Conservation (phyloP, 2,329 filamentous ascomycete species). For the Trichoderma atrobrunneum region DNA sequence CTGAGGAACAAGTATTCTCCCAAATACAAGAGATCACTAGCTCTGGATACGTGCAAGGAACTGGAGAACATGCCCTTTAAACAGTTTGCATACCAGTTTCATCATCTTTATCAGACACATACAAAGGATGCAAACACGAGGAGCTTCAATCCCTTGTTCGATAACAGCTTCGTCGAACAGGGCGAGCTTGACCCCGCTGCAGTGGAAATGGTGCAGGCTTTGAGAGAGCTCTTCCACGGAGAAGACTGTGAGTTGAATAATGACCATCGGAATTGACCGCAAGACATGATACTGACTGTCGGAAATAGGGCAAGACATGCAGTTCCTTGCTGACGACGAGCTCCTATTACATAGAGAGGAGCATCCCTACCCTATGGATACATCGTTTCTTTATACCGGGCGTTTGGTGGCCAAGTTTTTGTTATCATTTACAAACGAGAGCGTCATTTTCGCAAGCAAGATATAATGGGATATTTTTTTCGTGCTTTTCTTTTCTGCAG, state of each 20-base stretch:
- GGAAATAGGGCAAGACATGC: slow-evolving; percentile 36
- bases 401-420: slow-evolving; percentile 53
- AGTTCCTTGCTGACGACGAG: slow-evolving; percentile 46
- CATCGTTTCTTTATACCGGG: slow-evolving; percentile 51
- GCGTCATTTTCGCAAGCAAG: slow-evolving; percentile 43
- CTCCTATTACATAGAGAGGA: slow-evolving; percentile 45
- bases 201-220: slow-evolving; percentile 43
- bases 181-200: slow-evolving; percentile 47
- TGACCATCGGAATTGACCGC: neutral
- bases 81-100: slow-evolving; percentile 60
- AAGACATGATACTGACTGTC: slow-evolving; percentile 12
- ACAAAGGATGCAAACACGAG: slow-evolving; percentile 46
- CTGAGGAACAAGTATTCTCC: slow-evolving; percentile 38
- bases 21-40: slow-evolving; percentile 41
- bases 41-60: slow-evolving; percentile 47
- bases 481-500: neutral
- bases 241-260: slow-evolving; percentile 42
- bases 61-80: slow-evolving; percentile 59
- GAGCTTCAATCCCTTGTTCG: slow-evolving; percentile 56
- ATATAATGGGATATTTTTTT: slow-evolving; percentile 18
- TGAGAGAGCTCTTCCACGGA: slow-evolving; percentile 46
- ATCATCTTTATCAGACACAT: slow-evolving; percentile 59
- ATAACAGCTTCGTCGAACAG: slow-evolving; percentile 40
- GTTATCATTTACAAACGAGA: slow-evolving; percentile 52
- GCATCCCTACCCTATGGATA: slow-evolving; percentile 47